Evolutionary conservation across 1,139 yeast genomes (phyloP), one percentile per base, ranked within the genome.

Genomic region (Spathaspora sp.): DNA sequence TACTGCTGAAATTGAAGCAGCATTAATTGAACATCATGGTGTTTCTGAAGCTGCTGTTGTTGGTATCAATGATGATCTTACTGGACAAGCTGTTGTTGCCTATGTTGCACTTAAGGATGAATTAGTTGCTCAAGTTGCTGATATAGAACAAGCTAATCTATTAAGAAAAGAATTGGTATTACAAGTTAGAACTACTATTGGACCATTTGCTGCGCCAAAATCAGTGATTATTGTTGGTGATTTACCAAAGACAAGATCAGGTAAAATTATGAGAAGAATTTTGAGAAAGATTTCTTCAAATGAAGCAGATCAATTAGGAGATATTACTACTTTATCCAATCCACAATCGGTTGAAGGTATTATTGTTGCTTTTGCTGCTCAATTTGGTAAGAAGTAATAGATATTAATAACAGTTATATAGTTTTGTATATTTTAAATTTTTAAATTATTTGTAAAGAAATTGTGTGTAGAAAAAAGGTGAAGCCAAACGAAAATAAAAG

Each of bases 151-250:
- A 48, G 71, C 76, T 17, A 70, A 74, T 46, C 84, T 78, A 46
- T 76, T 87, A 60, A 86, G 95, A 78, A 89, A 86, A 72, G 89
- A 86, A 60, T 81, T 95, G 58, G 75, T 90, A 49, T 70, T 91
- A 70, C 90, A 86, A 60, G 97, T 93, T 44, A 86, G 99, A 75
- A 85, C 86, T 64, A 89, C 86, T 63, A 93, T 93, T 65, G 99
- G 99, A 47, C 99, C 99, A 47, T 93, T 93, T 71, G 99, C 99
- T 39, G 96, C 98, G 48, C 99, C 99, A 67, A 91, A 91, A 74
- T 77, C 87, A 40, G 91, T 91, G 47, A 82, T 91, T 53, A 75
- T 90, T 52, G 97, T 93, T 47, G 81, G 79, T 49, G 99, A 93
- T 64, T 81, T 93, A 68, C 99, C 99, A 69, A 91, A 90, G 81